Percentiles rank a stretch among this genome's conserved stretches.
Conservation (phyloP, 768 basidiomycete species). For the Amanita phalloides region DNA sequence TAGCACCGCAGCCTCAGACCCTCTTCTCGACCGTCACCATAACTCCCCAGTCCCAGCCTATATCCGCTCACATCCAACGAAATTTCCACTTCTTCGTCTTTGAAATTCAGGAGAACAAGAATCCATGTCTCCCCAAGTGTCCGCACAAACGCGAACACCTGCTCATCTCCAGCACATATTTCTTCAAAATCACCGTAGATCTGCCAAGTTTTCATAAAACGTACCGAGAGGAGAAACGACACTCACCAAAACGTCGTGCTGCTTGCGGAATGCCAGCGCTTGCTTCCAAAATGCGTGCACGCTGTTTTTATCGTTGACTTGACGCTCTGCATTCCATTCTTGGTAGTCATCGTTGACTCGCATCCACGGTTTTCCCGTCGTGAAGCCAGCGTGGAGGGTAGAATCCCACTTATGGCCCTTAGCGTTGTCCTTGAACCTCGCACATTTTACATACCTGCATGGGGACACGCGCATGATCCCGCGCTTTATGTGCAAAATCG, state of each 20-base stretch:
- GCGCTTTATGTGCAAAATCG: conserved; percentile 46
- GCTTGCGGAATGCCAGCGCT: conserved; percentile 42
- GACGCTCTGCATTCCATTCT: conserved; percentile 43
- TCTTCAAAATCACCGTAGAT: conserved; percentile 52
- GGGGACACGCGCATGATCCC: conserved; percentile 63
- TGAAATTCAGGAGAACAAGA: conserved; percentile 41
- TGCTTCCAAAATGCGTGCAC: conserved; percentile 53
- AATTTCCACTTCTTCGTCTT: conserved; percentile 15
- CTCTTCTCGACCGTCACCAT: neutral
- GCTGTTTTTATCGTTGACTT: conserved; percentile 37
- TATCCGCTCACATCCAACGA: conserved; percentile 9
- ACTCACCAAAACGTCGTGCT: conserved; percentile 42
- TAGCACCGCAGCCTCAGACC: neutral
- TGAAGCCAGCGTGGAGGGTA: conserved; percentile 49
- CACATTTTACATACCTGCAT: conserved; percentile 38
- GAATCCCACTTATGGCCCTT: conserved; percentile 39
- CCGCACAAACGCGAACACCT: conserved; percentile 46
- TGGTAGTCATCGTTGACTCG: conserved; percentile 57
- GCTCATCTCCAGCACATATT: conserved; percentile 31
- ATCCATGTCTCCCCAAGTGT: conserved; percentile 22
- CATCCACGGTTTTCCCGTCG: conserved; percentile 63
- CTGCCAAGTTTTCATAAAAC: conserved; percentile 16
- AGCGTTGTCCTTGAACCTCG: neutral
- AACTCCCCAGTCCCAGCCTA: conserved; percentile 20
- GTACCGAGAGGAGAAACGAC: neutral